Evolutionary conservation across 2,329 filamentous ascomycete species (phyloP), one percentile per base, ranked within the genome.

Genomic region (Bipolaris victoriae): DNA sequence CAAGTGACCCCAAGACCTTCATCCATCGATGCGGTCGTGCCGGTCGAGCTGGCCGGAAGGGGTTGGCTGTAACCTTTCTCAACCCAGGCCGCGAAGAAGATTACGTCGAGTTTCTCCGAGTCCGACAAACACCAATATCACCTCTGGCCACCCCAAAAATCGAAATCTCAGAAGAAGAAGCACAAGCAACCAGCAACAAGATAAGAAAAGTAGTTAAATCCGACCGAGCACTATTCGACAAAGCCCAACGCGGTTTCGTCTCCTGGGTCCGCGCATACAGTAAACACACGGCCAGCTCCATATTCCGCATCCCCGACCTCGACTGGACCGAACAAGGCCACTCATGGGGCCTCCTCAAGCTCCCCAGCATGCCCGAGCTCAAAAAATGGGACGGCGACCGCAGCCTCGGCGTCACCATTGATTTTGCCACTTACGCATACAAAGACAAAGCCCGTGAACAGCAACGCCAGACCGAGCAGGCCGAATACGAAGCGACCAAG

Each of bases 311-410:
- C 2, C 76, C 83, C 3, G 92, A 96, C 68, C 82, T 97, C 15
- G 89, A 97, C 74, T 99, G 95, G 95, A 79, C 84, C 5, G 89
- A 92, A 51, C 82, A 95, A 0, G 94, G 88, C 0, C 82, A 86
- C 52, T 90, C 89, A 0, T 99, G 94, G 91, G 95, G 91, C 1
- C 82, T 99, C 0, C 81, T 97, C 2, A 88, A 88, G 49, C 83
- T 98, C 62, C 95, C 95, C 3, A 92, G 90, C 72, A 99, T 99
- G 95, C 94, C 95, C 0, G 95, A 99, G 76, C 79, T 81, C 20
- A 82, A 80, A 63, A 77, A 76, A 15, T 79, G 78, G 67, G 76
- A 78, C 13, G 75, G 77, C n/a, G 79, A 83, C 58, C 72, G 77
- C 18, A 74, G 65, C 5, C 68, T 79, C 1, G 78, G 78, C 2